These are phyloP conservation scores for Candida glucosophila DNA, from an alignment of 1,139 yeast genomes.

Conservation along the genomic window DNA sequence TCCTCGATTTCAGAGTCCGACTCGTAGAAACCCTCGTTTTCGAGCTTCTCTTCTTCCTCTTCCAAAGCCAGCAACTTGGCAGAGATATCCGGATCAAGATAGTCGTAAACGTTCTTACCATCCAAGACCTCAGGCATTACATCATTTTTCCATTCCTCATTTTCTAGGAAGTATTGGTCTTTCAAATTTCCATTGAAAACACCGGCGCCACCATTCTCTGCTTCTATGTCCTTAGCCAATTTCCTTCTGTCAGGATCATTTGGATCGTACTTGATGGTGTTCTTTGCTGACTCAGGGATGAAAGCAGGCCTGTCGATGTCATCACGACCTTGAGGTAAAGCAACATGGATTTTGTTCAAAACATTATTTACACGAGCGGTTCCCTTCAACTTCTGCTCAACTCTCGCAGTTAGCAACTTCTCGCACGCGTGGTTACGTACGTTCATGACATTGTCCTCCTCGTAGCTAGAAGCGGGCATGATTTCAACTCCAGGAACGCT, in stretches of 20 bases:
- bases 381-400: constrained; percentile 94
- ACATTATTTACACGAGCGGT: constrained; percentile 83
- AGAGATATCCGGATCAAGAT: constrained; percentile 92
- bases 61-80: constrained; percentile 90
- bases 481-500: constrained; percentile 78
- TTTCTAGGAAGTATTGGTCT: constrained; percentile 84
- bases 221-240: constrained; percentile 83
- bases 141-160: constrained; percentile 97
- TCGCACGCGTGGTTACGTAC: constrained; percentile 98
- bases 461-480: constrained; percentile 87
- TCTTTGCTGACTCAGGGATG: constrained; percentile 69
- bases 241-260: constrained; percentile 77
- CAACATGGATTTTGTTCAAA: constrained; percentile 90
- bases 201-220: constrained; percentile 98
- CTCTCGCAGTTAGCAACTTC: constrained; percentile 87
- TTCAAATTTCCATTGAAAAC: constrained; percentile 89
- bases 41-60: constrained; percentile 93
- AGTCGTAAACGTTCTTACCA: constrained; percentile 95
- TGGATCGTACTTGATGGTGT: constrained; percentile 57
- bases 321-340: constrained; percentile 84
- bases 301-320: constrained; percentile 69
- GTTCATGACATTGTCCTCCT: constrained; percentile 91
- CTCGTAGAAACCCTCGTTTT: constrained; percentile 91
- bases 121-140: constrained; percentile 93
- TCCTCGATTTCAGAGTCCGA: constrained; percentile 71